Base-by-base conservation (phyloP, 2,329 filamentous ascomycete species). In the Alternaria burnsii region DNA sequence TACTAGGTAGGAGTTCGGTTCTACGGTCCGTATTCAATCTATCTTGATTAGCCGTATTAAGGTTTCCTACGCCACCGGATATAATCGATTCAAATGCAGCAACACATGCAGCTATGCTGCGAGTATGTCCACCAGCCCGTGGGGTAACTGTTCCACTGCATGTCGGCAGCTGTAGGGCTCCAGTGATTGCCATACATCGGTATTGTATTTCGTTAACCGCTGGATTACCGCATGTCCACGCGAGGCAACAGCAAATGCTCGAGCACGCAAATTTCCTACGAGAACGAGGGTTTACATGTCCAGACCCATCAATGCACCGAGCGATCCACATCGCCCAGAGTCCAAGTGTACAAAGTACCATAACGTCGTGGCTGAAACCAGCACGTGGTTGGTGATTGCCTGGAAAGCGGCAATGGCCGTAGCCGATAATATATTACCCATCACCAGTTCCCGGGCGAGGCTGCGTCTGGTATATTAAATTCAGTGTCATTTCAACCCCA, bases 1-100 rank as follows among this genome's bases (percentile, higher is more conserved):
- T 20, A 18, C 14, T 20, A 57, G n/a, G 20, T 60, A 46, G 38
- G 55, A 48, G 40, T 55, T 65, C 63, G 63, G 59, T 53, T 58
- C 20, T 5, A 36, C 60, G 63, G 63, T 51, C 63, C 63, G 63
- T 55, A 26, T 44, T 48, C 58, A 65, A 65, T 65, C 46, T 63
- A 58, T 61, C 47, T 38, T 47, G 34, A 63, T 65, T 63, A 60
- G 41, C 50, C 56, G 52, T 41, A n/a, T 22, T 41, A 52, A 32
- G 42, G n/a, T 22, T 18, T 5, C 34, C 42, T 20, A 57, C 55
- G 52, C 59, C 48, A 64, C 44, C 38, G 44, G 59, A 26, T 38
- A 40, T 55, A 44, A 32, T 43, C 26, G 38, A 34, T 48, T 48
- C 30, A 47, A 47, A 64, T 24, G 36, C 48, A 46, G 24, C 28